Base-by-base conservation (phyloP, 192 early-diverging fungal species). In the Geosiphon pyriformis region DNA sequence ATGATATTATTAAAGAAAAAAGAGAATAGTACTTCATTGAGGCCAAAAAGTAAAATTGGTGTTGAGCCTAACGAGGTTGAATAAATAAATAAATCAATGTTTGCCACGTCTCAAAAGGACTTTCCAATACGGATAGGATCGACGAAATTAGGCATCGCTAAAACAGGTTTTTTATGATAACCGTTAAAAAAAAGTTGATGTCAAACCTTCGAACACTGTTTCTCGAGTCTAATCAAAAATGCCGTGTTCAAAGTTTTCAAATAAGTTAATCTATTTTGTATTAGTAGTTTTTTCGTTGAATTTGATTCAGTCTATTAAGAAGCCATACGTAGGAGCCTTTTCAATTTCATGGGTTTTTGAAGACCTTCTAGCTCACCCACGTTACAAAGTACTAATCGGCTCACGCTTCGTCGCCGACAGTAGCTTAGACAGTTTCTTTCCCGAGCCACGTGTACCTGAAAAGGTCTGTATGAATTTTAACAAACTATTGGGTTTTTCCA, bases 301-400 rank as follows among this genome's bases (percentile, higher is more conserved):
- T 42, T 42, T 42, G 15, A 10, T 42, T 6, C 37, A 15, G 15
- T 42, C 37, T 6, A 15, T 42, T 42, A 10, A 10, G 37, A 42
- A 15, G 6, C 6, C 15, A 42, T 42, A 42, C n/a, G 53, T 55
- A n/a, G 61, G 27, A 17, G 54, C 68, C 3, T 62, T 54, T 49
- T 73, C 72, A 6, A 53, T 59, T 18, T 55, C 50, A 30, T 77
- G 72, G 33, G 73, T 78, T 12, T 75, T 69, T 69, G 75, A 81
- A 23, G 81, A 83, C 69, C 61, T 79, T 15, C 62, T 81, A 11
- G 77, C 79, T 10, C 74, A 77, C 60, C 81, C 81, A 7, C 79
- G 73, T 18, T 83, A 78, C 42, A 53, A 73, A 52, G 72, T 83
- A 20, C 47, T 61, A 12, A 59, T 69, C 7, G 15, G 37, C 15